A percentile compares a stretch with the other conserved stretches of the same genome.
phyloP scores from a whole-genome alignment of 257 asterid species.

The Leptodermis oblonga region DNA sequence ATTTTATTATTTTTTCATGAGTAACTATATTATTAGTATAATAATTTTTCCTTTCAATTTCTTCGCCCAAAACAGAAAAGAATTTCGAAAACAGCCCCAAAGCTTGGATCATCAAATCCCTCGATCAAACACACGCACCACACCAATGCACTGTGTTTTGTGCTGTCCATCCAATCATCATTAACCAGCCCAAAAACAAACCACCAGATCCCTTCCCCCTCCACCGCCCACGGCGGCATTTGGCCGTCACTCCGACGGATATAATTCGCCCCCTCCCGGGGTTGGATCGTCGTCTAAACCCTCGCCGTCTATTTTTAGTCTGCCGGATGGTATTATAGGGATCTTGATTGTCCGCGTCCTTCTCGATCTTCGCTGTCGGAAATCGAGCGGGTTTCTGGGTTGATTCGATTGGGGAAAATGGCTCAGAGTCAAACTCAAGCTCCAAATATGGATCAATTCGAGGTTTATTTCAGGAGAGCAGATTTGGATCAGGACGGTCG shows the following conservation, averaged over 20 bases:
- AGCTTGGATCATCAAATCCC: slow-evolving; percentile 14
- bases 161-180: slow-evolving; percentile 17
- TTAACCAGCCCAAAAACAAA: neutral
- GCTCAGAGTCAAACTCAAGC: slow-evolving; percentile 23
- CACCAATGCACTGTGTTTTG: slow-evolving; percentile 19
- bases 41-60: neutral
- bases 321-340: slow-evolving; percentile 18
- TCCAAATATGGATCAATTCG: slow-evolving; percentile 69
- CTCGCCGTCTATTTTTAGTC: slow-evolving; percentile 5
- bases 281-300: slow-evolving; percentile 25
- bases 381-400: slow-evolving; percentile 14
- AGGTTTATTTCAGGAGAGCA: slow-evolving; percentile 73
- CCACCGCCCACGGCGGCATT: slow-evolving; percentile 7
- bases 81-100: slow-evolving; percentile 4
- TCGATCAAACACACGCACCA: slow-evolving; percentile 12
- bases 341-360: slow-evolving; percentile 10
- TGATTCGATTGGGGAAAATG: slow-evolving; percentile 19
- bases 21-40: neutral
- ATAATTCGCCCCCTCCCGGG: neutral
- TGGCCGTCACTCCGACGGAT: slow-evolving; percentile 6
- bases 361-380: slow-evolving; percentile 13
- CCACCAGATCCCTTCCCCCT: neutral
- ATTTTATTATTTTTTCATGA: too few species aligned
- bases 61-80: slow-evolving; percentile 6
- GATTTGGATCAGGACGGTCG: slow-evolving; percentile 97